phyloP scores from a whole-genome alignment of 225 moss, liverwort and hornwort species.

The Marchantia polymorpha region DNA sequence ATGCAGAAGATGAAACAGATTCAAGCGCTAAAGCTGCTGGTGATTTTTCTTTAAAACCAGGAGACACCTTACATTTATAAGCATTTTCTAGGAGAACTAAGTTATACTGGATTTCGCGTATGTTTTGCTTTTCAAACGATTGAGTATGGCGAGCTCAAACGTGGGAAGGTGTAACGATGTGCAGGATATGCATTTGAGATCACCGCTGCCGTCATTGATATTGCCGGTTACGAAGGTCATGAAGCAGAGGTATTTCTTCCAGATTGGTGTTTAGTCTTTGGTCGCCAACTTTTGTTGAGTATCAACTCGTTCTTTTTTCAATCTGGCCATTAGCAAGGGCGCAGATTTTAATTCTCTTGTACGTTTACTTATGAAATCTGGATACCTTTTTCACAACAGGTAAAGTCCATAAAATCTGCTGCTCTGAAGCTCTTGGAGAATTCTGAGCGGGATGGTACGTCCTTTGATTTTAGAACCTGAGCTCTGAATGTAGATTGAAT shows the following conservation, averaged over 20 bases:
- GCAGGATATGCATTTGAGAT: slow-evolving; percentile 42
- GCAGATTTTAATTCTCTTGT: neutral
- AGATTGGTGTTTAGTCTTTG: neutral
- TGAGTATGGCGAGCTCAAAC: neutral
- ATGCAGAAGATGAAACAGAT: slow-evolving; percentile 29
- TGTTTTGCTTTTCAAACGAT: neutral
- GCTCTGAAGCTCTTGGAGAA: slow-evolving; percentile 41
- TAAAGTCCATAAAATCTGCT: slow-evolving; percentile 29
- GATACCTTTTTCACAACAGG: slow-evolving; percentile 16
- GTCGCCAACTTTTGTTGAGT: too few species aligned
- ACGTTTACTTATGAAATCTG: too few species aligned
- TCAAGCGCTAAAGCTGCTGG: slow-evolving; percentile 45
- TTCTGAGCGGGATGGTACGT: slow-evolving; percentile 38
- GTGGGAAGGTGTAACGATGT: neutral
- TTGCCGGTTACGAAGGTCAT: slow-evolving; percentile 30
- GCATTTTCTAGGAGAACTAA: neutral
- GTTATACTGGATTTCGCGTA: neutral
- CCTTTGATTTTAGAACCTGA: neutral
- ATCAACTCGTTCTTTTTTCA: too few species aligned
- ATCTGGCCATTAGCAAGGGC: neutral
- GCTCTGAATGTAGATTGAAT: neutral
- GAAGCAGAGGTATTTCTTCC: slow-evolving; percentile 28
- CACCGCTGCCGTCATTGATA: slow-evolving; percentile 44
- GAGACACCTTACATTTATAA: neutral
- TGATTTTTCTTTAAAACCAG: slow-evolving; percentile 2